A percentile compares a stretch with the other conserved stretches of the same genome.
Conservation (phyloP, 495 filamentous ascomycete genomes). For the Neurospora sp. region DNA sequence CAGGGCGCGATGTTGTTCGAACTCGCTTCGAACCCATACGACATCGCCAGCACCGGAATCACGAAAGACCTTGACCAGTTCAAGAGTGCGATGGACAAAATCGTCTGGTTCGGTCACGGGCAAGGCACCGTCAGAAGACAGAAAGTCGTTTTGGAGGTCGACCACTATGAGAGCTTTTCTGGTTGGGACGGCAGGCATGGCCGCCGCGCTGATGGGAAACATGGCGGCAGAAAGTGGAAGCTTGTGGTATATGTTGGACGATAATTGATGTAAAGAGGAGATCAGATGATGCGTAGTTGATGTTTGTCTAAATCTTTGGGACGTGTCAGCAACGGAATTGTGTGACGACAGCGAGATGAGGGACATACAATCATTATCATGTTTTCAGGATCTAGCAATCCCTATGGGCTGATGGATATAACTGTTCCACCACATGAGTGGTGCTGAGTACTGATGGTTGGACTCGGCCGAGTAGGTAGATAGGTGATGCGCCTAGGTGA, state of each 20-base stretch:
- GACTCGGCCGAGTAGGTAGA: background rate
- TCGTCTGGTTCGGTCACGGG: conserved; percentile 53
- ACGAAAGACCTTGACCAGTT: conserved; percentile 65
- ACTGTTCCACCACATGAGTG: background rate
- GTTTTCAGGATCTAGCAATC: background rate
- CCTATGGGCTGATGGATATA: background rate
- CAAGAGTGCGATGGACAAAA: conserved; percentile 56
- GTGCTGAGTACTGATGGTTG: background rate
- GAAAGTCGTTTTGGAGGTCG: conserved; percentile 89
- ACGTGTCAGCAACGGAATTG: background rate
- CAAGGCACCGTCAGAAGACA: conserved; percentile 58
- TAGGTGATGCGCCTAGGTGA: background rate
- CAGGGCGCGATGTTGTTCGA: conserved; percentile 45
- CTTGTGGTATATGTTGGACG: background rate
- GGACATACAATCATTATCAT: background rate
- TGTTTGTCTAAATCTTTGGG: background rate
- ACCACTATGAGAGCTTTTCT: conserved; percentile 76
- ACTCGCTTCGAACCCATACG: conserved; percentile 79
- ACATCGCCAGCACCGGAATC: conserved; percentile 56
- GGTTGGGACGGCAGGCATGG: conserved; percentile 45
- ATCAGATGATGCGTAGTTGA: background rate
- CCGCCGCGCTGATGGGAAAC: conserved; percentile 38
- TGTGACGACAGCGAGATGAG: background rate
- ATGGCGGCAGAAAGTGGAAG: conserved; percentile 19
- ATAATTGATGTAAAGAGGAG: background rate